Conservation (phyloP, 371 early-diverging fungal species). For the Rhizopus delemar region DNA sequence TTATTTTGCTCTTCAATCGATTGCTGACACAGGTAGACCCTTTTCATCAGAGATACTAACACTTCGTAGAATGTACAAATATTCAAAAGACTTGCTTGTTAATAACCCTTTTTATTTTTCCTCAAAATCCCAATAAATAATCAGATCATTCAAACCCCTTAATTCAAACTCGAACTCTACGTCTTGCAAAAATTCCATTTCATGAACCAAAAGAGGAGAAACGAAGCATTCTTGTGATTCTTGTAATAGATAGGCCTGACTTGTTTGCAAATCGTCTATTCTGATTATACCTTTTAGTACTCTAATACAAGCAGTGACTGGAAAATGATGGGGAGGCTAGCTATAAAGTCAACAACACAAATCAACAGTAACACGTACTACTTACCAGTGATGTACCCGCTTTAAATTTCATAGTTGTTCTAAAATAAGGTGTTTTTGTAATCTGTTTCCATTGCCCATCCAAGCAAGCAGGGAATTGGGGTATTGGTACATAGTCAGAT, state of each 20-base stretch:
- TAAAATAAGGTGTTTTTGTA: conserved; percentile 27
- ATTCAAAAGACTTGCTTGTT: too few relatives aligned
- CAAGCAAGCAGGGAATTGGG: conserved; percentile 36
- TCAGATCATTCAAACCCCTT: conserved; percentile 25
- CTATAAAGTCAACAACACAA: background rate
- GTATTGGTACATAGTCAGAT: conserved; percentile 27
- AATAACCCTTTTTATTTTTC: conserved; percentile 23
- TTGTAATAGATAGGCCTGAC: conserved; percentile 28
- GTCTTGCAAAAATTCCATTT: conserved; percentile 33
- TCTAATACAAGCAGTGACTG: conserved; percentile 26
- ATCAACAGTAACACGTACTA: background rate
- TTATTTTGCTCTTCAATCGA: too few relatives aligned
- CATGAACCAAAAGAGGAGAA: conserved; percentile 34
- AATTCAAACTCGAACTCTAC: conserved; percentile 35
- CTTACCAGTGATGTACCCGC: conserved; percentile 30
- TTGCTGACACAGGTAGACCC: too few relatives aligned
- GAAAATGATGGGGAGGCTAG: conserved; percentile 38
- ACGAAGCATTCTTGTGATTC: conserved; percentile 27
- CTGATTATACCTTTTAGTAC: conserved; percentile 31
- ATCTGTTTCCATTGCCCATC: conserved; percentile 36
- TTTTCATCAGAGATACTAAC: too few relatives aligned
- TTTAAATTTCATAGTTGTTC: conserved; percentile 34
- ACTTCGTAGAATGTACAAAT: too few relatives aligned
- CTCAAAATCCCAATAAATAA: conserved; percentile 41
- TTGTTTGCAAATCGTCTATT: conserved; percentile 29